Percentiles rank a stretch among this genome's conserved stretches.
These are phyloP conservation scores for Misopates orontium DNA, from an alignment of 257 asterid species.

Conservation along the genomic window DNA sequence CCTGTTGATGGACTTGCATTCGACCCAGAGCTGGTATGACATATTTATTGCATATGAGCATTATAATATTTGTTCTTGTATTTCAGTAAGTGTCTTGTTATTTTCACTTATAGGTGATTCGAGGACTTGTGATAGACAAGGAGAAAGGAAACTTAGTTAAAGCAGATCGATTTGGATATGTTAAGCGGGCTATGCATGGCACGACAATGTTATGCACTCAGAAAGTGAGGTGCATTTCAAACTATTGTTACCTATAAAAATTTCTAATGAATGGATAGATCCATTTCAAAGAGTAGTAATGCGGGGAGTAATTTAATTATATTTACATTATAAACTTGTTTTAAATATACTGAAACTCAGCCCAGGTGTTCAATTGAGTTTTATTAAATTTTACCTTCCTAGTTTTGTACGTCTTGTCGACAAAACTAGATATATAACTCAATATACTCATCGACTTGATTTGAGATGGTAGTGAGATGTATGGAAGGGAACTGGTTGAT, in stretches of 20 bases:
- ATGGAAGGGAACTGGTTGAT: constrained; percentile 93
- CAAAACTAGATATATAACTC: constrained; percentile 29
- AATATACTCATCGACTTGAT: constrained; percentile 29
- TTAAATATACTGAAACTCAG: not conserved
- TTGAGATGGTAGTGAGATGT: constrained; percentile 69
- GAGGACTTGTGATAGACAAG: constrained; percentile 89
- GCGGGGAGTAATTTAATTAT: constrained; percentile 4
- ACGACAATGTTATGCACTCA: constrained; percentile 78
- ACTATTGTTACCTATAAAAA: constrained; percentile 22
- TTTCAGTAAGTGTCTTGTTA: constrained; percentile 20
- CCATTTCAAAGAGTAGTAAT: constrained; percentile 16
- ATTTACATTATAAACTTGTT: not conserved
- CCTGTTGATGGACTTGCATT: constrained; percentile 92
- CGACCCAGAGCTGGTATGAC: constrained; percentile 82
- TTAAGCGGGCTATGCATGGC: constrained; percentile 91
- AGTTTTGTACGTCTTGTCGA: constrained; percentile 23
- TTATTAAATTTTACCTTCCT: constrained; percentile 21
- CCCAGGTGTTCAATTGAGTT: constrained; percentile 14
- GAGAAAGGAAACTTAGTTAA: constrained; percentile 86
- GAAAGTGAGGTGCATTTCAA: constrained; percentile 60
- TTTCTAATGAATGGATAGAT: constrained; percentile 22
- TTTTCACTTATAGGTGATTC: constrained; percentile 57
- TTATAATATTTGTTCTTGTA: not conserved
- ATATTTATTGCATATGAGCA: constrained; percentile 5
- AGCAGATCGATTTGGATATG: constrained; percentile 88